A percentile compares a stretch with the other conserved stretches of the same genome.
Evolutionary conservation across 768 basidiomycete species (phyloP).

Genomic region (Rubroboletus satanas): DNA sequence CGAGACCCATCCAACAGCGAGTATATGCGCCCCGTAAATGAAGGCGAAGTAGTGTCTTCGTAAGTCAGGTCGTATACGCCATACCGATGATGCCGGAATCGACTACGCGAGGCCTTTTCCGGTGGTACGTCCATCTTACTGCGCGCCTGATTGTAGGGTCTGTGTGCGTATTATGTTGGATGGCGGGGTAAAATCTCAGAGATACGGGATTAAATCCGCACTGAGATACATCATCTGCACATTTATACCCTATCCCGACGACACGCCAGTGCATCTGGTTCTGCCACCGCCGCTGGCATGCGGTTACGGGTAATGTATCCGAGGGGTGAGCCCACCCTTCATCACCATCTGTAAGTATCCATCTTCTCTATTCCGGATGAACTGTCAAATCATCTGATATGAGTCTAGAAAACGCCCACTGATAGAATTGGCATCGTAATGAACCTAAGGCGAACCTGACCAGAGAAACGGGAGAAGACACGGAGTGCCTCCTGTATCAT

Average conservation of each 20-base stretch:
- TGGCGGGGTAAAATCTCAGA: neutral
- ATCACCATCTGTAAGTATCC: constrained; percentile 12
- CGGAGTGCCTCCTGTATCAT: neutral
- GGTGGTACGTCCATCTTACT: neutral
- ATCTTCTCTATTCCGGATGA: neutral
- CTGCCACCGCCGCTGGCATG: constrained; percentile 5
- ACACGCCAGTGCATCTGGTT: neutral
- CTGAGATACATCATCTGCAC: neutral
- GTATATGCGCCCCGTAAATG: neutral
- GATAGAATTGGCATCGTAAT: neutral
- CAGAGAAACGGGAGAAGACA: neutral
- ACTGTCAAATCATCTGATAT: neutral
- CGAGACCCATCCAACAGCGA: neutral
- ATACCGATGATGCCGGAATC: constrained; percentile 11
- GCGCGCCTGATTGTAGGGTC: neutral
- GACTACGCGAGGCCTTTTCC: neutral
- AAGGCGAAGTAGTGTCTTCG: constrained; percentile 8
- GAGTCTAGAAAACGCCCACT: constrained; percentile 13
- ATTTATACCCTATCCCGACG: constrained; percentile 17
- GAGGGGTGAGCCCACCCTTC: neutral
- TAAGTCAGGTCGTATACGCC: constrained; percentile 25
- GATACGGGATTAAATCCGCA: neutral
- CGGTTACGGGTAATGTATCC: neutral
- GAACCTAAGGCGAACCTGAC: neutral
- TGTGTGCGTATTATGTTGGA: neutral